phyloP scores from a whole-genome alignment of 805 yeast genomes.

The Candida oleophila region DNA sequence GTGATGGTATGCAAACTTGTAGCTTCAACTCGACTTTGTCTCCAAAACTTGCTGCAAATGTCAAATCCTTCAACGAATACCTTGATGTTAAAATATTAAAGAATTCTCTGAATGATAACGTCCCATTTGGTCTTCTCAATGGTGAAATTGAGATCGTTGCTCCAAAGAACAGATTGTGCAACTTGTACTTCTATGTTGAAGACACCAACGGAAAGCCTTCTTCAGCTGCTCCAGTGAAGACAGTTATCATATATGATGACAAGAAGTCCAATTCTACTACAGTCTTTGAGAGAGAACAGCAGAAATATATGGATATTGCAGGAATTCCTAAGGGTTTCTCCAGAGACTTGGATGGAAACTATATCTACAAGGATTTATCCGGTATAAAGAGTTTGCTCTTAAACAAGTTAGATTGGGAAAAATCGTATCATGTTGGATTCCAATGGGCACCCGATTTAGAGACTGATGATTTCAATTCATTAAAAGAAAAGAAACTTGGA shows the following conservation, averaged over 20 bases:
- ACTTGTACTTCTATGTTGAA: slow-evolving; percentile 55
- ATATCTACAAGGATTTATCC: slow-evolving; percentile 48
- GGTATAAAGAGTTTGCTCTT: slow-evolving; percentile 68
- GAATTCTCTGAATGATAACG: slow-evolving; percentile 41
- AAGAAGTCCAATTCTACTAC: slow-evolving; percentile 10
- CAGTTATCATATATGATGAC: slow-evolving; percentile 52
- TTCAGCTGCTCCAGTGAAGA: slow-evolving; percentile 57
- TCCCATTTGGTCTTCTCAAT: slow-evolving; percentile 62
- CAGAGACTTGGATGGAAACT: slow-evolving; percentile 39
- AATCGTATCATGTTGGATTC: slow-evolving; percentile 57
- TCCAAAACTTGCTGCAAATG: slow-evolving; percentile 29
- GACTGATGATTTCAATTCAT: slow-evolving; percentile 24
- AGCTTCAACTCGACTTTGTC: slow-evolving; percentile 50
- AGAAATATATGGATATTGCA: slow-evolving; percentile 1
- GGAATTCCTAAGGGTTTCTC: slow-evolving; percentile 48
- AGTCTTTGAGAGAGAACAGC: slow-evolving; percentile 8
- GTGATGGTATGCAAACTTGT: slow-evolving; percentile 55
- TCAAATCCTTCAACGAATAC: slow-evolving; percentile 40
- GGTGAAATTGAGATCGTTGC: slow-evolving; percentile 62
- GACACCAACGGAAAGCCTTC: slow-evolving; percentile 21
- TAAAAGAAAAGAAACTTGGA: slow-evolving; percentile 42
- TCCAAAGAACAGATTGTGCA: slow-evolving; percentile 64
- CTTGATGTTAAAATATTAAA: slow-evolving; percentile 51
- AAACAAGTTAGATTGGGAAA: slow-evolving; percentile 64
- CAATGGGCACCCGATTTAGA: slow-evolving; percentile 74